Evolutionary conservation across 2,329 filamentous ascomycete species (phyloP).

Genomic region (Penicillium sp.): DNA sequence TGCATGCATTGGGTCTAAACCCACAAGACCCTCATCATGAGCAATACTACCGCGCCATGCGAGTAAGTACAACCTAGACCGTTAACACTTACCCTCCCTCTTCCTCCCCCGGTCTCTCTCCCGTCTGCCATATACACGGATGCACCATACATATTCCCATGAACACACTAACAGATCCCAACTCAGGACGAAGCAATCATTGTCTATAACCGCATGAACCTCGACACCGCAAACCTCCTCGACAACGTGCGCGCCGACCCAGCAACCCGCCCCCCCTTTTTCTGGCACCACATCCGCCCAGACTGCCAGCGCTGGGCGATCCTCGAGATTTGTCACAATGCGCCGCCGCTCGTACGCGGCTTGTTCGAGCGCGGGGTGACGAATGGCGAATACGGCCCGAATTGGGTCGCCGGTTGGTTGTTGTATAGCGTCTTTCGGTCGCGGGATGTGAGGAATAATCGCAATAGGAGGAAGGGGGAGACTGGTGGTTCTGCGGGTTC

Average conservation of each 20-base stretch:
- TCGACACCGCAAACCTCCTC: constrained; percentile 41
- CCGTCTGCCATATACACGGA: neutral
- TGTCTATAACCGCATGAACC: constrained; percentile 44
- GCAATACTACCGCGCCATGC: constrained; percentile 46
- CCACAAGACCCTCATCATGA: constrained; percentile 44
- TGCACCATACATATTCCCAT: neutral
- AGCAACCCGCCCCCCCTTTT: constrained; percentile 41
- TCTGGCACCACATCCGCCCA: constrained; percentile 48
- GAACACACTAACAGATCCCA: neutral
- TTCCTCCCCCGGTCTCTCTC: neutral
- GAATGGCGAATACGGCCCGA: constrained; percentile 45
- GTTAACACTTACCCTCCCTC: neutral
- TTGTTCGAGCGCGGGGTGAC: constrained; percentile 43
- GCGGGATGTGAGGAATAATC: constrained; percentile 47
- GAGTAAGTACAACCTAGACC: constrained; percentile 31
- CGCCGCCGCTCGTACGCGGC: constrained; percentile 37
- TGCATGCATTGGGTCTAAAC: constrained; percentile 44
- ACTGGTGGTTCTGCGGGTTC: constrained; percentile 14
- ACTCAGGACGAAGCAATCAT: constrained; percentile 45
- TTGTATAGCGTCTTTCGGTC: constrained; percentile 50
- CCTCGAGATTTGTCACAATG: constrained; percentile 43
- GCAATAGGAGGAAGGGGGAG: constrained; percentile 42
- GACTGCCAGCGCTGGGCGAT: constrained; percentile 45
- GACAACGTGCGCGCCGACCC: constrained; percentile 41
- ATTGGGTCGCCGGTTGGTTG: constrained; percentile 49